phyloP scores from a whole-genome alignment of 208 protist genomes.

The Trypanosoma rangeli region DNA sequence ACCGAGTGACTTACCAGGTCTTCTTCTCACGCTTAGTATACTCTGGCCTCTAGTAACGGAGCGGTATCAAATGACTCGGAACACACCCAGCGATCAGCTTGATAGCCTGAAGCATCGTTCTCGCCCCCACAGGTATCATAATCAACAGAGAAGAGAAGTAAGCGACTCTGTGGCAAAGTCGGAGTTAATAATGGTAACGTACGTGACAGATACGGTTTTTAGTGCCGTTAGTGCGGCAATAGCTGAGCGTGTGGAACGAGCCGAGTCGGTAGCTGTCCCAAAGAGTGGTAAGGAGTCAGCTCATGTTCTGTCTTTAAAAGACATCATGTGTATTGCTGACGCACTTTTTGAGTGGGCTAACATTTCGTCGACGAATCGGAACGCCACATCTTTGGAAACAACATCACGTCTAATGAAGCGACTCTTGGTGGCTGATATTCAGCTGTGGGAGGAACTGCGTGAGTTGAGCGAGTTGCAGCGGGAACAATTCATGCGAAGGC shows the following conservation, averaged over 20 bases:
- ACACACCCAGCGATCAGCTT: not conserved
- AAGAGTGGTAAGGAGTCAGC: not conserved
- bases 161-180: conserved; percentile 21
- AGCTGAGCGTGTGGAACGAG: conserved; percentile 16
- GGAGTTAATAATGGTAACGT: conserved; percentile 21
- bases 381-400: conserved; percentile 23
- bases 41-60: conserved; percentile 43
- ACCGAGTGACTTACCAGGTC: conserved; percentile 16
- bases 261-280: not conserved
- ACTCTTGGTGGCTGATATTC: conserved; percentile 52
- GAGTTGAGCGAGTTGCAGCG: conserved; percentile 28
- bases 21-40: conserved; percentile 34
- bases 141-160: not conserved
- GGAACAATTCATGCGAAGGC: conserved; percentile 36
- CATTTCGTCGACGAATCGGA: conserved; percentile 8
- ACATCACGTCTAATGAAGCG: conserved; percentile 46
- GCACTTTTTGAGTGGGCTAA: conserved; percentile 32
- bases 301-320: conserved; percentile 10
- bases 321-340: conserved; percentile 24
- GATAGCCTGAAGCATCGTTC: not conserved
- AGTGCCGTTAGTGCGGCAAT: conserved; percentile 24
- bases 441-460: conserved; percentile 53
- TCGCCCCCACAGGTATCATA: not conserved
- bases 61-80: conserved; percentile 14
- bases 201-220: conserved; percentile 26